Evolutionary conservation across 306 rosid species (phyloP), one percentile per base, ranked within the genome.

Genomic region (Cercis canadensis): DNA sequence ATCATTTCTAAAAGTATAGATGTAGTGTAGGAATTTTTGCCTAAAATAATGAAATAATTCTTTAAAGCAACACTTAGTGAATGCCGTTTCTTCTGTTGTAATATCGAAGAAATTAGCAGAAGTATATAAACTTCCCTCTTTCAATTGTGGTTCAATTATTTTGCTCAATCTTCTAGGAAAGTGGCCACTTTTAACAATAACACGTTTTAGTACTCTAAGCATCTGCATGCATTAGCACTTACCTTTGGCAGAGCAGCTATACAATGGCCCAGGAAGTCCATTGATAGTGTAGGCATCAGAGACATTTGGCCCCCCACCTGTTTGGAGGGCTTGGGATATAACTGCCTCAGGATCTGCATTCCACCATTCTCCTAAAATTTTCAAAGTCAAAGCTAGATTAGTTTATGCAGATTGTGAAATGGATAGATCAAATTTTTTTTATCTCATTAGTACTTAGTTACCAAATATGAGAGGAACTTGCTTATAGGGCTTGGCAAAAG

Each of bases 281-380:
- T 90, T 88, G 6, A 90, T 73, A 5, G 93, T 90, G 60, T 84
- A 90, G 16, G 97, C 95, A 72, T 90, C 90, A 4, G 97, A 90
- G 33, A 90, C 97, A 67, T 88, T 90, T 45, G 95, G 92, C 19
- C 89, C 92, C 33, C 95, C 95, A 11, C 95, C 95, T 0, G 80
- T 86, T 75, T 80, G 82, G 37, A 83, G 4, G 13, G 97, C 97
- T 49, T 88, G 86, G 15, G 39, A 40, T 44, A 90, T 85, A 18
- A 90, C 76, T 67, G 89, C 88, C 72, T 90, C 95, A 41, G 96
- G 46, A 69, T 88, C 87, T 16, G 81, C 75, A 78, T 88, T 91
- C 84, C 84, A 88, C 96, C 96, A 88, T 79, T 91, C 96, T n/a
- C 97, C 97, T 91, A 36, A 31, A 78, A 65, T 4, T 9, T 37